Conservation (phyloP, 2,329 filamentous ascomycete species). For the Colletotrichum tropicale region DNA sequence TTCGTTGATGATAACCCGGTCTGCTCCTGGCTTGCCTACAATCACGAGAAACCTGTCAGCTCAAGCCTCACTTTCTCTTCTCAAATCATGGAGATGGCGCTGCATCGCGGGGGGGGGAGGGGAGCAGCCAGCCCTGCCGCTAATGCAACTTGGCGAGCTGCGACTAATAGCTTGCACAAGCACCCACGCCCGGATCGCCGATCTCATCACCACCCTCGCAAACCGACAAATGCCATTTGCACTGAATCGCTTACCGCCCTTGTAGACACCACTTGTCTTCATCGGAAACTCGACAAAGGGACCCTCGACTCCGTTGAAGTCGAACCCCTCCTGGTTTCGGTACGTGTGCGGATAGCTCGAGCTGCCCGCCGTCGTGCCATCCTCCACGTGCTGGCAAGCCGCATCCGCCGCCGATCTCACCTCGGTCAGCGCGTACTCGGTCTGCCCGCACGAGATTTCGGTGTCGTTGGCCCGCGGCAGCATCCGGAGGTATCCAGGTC, state of each 20-base stretch:
- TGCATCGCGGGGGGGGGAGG: not conserved
- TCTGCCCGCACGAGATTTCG: slow-evolving; percentile 50
- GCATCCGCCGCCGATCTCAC: slow-evolving; percentile 54
- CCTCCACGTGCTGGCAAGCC: slow-evolving; percentile 54
- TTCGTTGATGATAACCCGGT: slow-evolving; percentile 70
- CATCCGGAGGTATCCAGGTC: slow-evolving; percentile 39
- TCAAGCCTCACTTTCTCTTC: not conserved
- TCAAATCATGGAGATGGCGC: not conserved
- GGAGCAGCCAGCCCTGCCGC: not conserved
- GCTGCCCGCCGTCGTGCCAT: slow-evolving; percentile 39
- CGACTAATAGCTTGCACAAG: not conserved
- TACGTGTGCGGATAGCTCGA: slow-evolving; percentile 60
- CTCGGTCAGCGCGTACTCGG: slow-evolving; percentile 53
- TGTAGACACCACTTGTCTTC: slow-evolving; percentile 54
- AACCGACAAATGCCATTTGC: not conserved
- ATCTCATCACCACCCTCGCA: not conserved
- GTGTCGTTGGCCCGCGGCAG: not conserved
- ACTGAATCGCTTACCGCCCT: slow-evolving; percentile 49
- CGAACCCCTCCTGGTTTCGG: slow-evolving; percentile 68
- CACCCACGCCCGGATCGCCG: slow-evolving; percentile 12
- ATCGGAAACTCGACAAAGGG: slow-evolving; percentile 71
- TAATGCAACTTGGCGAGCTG: not conserved
- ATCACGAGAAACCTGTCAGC: not conserved
- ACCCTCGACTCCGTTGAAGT: slow-evolving; percentile 56
- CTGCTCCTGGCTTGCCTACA: slow-evolving; percentile 66